Evolutionary conservation across 495 filamentous ascomycete genomes (phyloP).

Genomic region (Astrothelium subdiscretum): DNA sequence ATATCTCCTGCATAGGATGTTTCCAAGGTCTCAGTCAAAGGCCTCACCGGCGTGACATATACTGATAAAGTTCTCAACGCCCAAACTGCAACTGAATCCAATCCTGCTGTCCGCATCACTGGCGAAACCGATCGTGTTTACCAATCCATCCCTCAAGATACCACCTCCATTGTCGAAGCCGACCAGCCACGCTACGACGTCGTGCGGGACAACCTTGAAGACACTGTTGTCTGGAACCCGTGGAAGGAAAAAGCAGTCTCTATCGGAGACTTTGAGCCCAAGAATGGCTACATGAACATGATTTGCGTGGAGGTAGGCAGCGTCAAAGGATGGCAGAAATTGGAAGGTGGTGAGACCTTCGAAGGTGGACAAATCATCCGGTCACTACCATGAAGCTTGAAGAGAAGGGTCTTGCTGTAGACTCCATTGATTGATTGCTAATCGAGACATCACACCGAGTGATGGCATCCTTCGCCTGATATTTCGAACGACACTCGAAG

Average conservation of each 20-base stretch:
- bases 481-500: too few species aligned
- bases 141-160: slow-evolving; percentile 29
- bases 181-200: slow-evolving; percentile 56
- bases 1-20: slow-evolving; percentile 36
- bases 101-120: slow-evolving; percentile 45
- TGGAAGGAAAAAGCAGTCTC: slow-evolving; percentile 72
- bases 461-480: neutral
- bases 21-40: slow-evolving; percentile 50
- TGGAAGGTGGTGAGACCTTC: slow-evolving; percentile 80
- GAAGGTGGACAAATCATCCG: slow-evolving; percentile 74
- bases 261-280: slow-evolving; percentile 81
- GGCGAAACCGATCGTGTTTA: slow-evolving; percentile 80
- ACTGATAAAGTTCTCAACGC: slow-evolving; percentile 66
- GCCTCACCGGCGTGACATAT: slow-evolving; percentile 63
- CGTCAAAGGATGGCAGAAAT: slow-evolving; percentile 65
- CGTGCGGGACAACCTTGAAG: slow-evolving; percentile 64
- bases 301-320: slow-evolving; percentile 84
- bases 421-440: neutral
- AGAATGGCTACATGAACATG: slow-evolving; percentile 84
- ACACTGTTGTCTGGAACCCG: slow-evolving; percentile 96
- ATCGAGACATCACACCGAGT: neutral
- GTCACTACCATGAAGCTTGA: neutral
- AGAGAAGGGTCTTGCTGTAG: neutral
- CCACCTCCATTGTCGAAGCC: slow-evolving; percentile 47
- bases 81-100: slow-evolving; percentile 43